Base-by-base conservation (phyloP, 73 alveolate genomes). In the Effrenium voratum region DNA sequence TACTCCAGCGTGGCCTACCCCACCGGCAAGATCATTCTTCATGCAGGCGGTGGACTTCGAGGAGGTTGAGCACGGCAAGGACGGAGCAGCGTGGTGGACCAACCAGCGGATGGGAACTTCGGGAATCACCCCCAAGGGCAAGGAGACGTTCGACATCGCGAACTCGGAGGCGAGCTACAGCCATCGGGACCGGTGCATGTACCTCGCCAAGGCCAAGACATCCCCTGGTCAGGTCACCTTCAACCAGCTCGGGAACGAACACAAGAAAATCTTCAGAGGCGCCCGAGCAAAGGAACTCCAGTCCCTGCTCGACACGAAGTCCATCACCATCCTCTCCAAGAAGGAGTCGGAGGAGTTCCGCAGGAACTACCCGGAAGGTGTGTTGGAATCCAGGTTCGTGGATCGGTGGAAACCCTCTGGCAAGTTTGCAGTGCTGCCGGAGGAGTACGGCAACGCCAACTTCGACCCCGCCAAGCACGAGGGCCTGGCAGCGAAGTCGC, bases 191-290 rank as follows among this genome's bases (percentile, higher is more conserved):
- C 49, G 77, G 8, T 83, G 93, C 93, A 83, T 83, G 77, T 83
- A 83, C 16, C 55, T 83, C 30, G 0, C 77, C 55, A 83, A 83
- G 77, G 77, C 93, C 34, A 83, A 83, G 55, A 38, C 93, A 0
- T 83, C 93, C 55, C 50, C 50, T 36, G 93, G 93, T 15, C 93
- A 52, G 41, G 93, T 83, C 32, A 77, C 47, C 40, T 83, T 83
- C 59, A 5, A 32, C 50, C 24, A 82, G 76, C 75, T 82, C 19
- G 19, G 10, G 13, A 75, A 47, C 5, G 34, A 59, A 1, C 76
- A 82, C 52, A 50, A 82, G 75, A 38, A 5, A 32, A 8, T 34
- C 40, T 50, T 82, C 38, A 16, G 93, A 10, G 55, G 3, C 19
- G 24, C 93, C 6, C 60, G 93, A 38, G 32, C 49, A 22, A 83